A percentile compares a stretch with the other conserved stretches of the same genome.
phyloP scores from a whole-genome alignment of 1,139 yeast genomes.

The Hyphopichia khmerensis region DNA sequence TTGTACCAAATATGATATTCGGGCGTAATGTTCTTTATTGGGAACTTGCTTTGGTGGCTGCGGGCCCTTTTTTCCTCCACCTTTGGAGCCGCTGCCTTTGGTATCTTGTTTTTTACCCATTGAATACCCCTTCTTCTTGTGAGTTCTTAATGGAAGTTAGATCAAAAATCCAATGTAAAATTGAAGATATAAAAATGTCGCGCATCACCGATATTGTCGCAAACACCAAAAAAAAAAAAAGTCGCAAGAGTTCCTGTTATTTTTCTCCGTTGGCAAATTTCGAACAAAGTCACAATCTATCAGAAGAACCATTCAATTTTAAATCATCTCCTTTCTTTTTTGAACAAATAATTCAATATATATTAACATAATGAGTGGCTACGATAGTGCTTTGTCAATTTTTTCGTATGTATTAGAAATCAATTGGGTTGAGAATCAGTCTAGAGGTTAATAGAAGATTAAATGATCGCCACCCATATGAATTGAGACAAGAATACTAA shows the following conservation, averaged over 20 bases:
- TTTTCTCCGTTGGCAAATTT: background rate
- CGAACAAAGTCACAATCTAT: background rate
- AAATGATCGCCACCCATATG: background rate
- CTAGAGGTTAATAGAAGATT: too few relatives aligned
- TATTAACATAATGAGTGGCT: constrained; percentile 85
- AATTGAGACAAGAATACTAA: constrained; percentile 13
- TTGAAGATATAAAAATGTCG: background rate
- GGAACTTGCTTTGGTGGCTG: constrained; percentile 36
- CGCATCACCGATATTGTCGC: background rate
- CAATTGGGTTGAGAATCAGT: background rate
- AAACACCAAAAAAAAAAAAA: background rate
- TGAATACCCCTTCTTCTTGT: too few relatives aligned
- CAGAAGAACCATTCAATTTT: too few relatives aligned
- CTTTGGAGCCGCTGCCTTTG: background rate
- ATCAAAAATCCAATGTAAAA: too few relatives aligned
- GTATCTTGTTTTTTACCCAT: constrained; percentile 11
- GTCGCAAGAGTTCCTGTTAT: background rate
- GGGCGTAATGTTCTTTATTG: constrained; percentile 56
- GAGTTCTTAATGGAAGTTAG: too few relatives aligned
- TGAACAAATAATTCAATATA: background rate
- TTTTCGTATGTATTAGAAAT: constrained; percentile 66
- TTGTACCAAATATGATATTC: constrained; percentile 59
- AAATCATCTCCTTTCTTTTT: too few relatives aligned
- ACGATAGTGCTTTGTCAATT: constrained; percentile 98
- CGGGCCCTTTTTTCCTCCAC: background rate